Conservation (phyloP, 2,329 filamentous ascomycete genomes). For the Arthrobotrys sinensis region DNA sequence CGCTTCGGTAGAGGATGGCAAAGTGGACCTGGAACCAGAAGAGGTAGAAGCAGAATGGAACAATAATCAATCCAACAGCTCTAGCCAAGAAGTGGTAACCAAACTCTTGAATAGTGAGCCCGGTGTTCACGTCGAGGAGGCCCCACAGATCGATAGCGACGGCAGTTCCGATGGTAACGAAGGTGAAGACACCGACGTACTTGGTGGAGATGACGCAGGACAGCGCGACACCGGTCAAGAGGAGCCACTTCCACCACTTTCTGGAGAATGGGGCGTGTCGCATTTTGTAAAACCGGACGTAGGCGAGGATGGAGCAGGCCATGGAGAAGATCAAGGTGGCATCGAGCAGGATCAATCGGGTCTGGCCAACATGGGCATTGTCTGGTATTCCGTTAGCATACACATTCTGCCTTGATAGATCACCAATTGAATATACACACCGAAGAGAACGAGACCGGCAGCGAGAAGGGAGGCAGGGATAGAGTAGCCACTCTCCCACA, state of each 20-base stretch:
- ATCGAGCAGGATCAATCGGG: conserved; percentile 92
- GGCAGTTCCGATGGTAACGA: conserved; percentile 94
- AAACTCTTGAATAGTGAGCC: conserved; percentile 84
- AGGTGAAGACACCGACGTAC: conserved; percentile 96
- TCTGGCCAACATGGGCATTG: conserved; percentile 98
- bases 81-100: conserved; percentile 91
- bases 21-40: conserved; percentile 99
- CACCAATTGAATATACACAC: conserved; percentile 47
- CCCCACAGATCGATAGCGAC: conserved; percentile 97
- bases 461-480: conserved; percentile 91
- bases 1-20: conserved; percentile 86
- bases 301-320: conserved; percentile 92
- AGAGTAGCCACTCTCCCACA: conserved; percentile 99
- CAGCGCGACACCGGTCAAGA: conserved; percentile 92
- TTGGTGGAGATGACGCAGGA: conserved; percentile 99
- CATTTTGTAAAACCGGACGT: conserved; percentile 98
- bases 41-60: conserved; percentile 97
- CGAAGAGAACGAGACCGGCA: conserved; percentile 85
- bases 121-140: conserved; percentile 88
- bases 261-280: conserved; percentile 88
- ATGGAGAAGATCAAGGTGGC: conserved; percentile 95
- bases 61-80: conserved; percentile 85
- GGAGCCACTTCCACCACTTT: conserved; percentile 99
- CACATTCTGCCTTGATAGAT: background rate
- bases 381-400: conserved; percentile 70